Base-by-base conservation (phyloP, 208 protist genomes). In the Trypanosoma melophagium region DNA sequence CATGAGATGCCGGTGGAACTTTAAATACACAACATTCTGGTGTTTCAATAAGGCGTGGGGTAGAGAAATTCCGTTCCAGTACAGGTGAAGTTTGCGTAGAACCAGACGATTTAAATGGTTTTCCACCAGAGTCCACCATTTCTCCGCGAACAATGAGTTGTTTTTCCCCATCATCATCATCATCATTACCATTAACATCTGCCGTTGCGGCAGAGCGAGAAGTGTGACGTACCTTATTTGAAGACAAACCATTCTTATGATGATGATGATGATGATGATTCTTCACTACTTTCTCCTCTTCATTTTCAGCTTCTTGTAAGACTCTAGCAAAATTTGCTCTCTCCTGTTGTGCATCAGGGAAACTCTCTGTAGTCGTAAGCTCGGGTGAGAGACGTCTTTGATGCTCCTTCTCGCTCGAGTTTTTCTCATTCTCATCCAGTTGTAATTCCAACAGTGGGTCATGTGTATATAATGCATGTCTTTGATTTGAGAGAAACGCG, bases 151-250 rank as follows among this genome's bases (percentile, higher is more conserved):
- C 56, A 19, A 58, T 21, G 7, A 66, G 22, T 17, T 50, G 25
- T 17, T 66, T 31, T n/a, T 47, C 40, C 22, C 19, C 35, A 7
- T 66, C 61, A 8, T 55, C 50, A 3, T 66, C 61, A 16, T 66
- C 58, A 24, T 17, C 58, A 8, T 55, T 28, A 13, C 56, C 61
- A 16, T 66, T 41, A 28, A n/a, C 58, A 8, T 45, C 47, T 35
- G 59, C 24, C 9, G 10, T 28, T 17, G 22, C 10, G 5, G 13
- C 21, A 64, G 28, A 54, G 38, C 44, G 22, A 42, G 28, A 64
- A 21, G 31, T 19, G 7, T 22, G 4, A 22, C 21, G 44, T 16
- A 24, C 25, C 21, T 54, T 64, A 25, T 31, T 54, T 41, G 0
- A 3, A 14, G 8, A 28, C 1, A 31, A 16, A 22, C 5, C 16